Percentiles rank a stretch among this genome's conserved stretches.
phyloP scores from a whole-genome alignment of 257 asterid species.

The Penstemon barbatus region DNA sequence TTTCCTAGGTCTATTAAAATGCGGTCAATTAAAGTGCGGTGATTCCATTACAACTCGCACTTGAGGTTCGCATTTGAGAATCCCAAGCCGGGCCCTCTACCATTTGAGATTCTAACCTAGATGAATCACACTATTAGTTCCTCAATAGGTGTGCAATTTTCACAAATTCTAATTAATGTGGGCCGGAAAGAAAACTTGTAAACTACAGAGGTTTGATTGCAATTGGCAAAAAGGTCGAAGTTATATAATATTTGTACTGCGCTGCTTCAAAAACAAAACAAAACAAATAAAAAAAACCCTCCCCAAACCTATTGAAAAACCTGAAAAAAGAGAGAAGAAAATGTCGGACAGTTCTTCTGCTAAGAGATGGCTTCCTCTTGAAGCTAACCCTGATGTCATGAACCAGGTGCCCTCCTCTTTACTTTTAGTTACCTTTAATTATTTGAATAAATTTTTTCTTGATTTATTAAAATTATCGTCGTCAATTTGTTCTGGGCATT shows the following conservation, averaged over 20 bases:
- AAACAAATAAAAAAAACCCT: neutral
- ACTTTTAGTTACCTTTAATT: neutral
- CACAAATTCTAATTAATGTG: neutral
- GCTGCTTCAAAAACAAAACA: neutral
- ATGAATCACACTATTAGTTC: too few relatives aligned
- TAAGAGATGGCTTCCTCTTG: constrained; percentile 98
- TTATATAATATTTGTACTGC: neutral
- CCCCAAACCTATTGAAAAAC: neutral
- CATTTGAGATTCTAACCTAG: too few relatives aligned
- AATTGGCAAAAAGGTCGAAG: neutral
- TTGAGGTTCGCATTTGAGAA: too few relatives aligned
- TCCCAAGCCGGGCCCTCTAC: too few relatives aligned
- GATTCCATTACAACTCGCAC: too few relatives aligned
- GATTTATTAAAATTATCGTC: neutral
- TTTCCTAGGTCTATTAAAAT: too few relatives aligned
- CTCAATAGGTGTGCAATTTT: too few relatives aligned
- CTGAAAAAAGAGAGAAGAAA: constrained; percentile 10
- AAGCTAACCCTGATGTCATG: constrained; percentile 95
- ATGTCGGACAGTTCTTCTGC: constrained; percentile 60
- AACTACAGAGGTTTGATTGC: neutral
- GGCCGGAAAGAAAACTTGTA: neutral
- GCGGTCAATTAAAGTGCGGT: too few relatives aligned
- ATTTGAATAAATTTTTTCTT: neutral
- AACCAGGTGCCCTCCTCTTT: constrained; percentile 62
- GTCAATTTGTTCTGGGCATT: constrained; percentile 5